A percentile compares a stretch with the other conserved stretches of the same genome.
Conservation (phyloP, 371 early-diverging fungal genomes). For the Mucor mucedo region DNA sequence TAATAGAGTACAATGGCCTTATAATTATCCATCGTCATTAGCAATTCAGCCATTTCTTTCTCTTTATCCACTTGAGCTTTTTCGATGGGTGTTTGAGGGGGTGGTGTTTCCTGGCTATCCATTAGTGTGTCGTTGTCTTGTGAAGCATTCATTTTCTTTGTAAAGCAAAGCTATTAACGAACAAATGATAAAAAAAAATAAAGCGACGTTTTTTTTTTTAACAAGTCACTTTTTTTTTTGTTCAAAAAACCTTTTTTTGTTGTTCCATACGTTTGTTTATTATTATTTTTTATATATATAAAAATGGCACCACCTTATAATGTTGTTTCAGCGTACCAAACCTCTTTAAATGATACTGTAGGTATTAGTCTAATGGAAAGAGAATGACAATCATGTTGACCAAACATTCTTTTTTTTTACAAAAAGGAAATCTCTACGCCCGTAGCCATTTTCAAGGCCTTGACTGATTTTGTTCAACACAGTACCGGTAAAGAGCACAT, state of each 20-base stretch:
- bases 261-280: background rate
- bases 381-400: background rate
- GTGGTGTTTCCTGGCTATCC: background rate
- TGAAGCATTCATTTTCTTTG: background rate
- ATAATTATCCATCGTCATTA: slow-evolving; percentile 87
- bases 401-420: background rate
- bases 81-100: slow-evolving; percentile 5
- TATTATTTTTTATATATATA: background rate
- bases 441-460: slow-evolving; percentile 84
- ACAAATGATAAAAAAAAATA: background rate
- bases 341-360: slow-evolving; percentile 27
- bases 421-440: slow-evolving; percentile 82
- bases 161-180: no score
- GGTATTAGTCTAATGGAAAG: background rate
- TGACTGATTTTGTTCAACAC: slow-evolving; percentile 76
- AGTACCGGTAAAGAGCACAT: slow-evolving; percentile 60
- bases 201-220: background rate
- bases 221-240: background rate
- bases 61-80: slow-evolving; percentile 18
- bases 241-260: background rate
- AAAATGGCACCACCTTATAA: slow-evolving; percentile 8
- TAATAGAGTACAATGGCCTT: slow-evolving; percentile 72
- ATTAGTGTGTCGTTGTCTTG: background rate
- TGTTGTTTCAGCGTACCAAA: slow-evolving; percentile 28
- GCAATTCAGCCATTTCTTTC: slow-evolving; percentile 72